Evolutionary conservation across 371 early-diverging fungal genomes (phyloP).

Genomic region (Lichtheimia corymbifera): DNA sequence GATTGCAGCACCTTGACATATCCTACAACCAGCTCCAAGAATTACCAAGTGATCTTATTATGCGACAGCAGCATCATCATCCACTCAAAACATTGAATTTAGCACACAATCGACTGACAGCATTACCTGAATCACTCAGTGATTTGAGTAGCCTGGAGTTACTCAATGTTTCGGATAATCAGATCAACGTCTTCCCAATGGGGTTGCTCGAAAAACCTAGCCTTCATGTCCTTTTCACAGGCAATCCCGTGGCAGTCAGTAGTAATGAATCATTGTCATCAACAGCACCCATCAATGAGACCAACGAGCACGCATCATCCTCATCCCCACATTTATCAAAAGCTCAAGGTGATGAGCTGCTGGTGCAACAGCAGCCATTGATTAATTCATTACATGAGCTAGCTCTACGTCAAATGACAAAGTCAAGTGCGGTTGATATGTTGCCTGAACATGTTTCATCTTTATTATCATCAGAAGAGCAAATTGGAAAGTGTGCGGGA

Average conservation of each 20-base stretch:
- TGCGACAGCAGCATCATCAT: not conserved
- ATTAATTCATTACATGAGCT: too few species aligned
- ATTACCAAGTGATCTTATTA: not conserved
- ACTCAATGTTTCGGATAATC: not conserved
- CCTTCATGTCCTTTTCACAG: not conserved
- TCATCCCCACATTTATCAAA: too few species aligned
- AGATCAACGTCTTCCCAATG: not conserved
- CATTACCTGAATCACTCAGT: not conserved
- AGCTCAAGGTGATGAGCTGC: too few species aligned
- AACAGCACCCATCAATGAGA: too few species aligned
- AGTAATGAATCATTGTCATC: too few species aligned
- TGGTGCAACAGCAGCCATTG: too few species aligned
- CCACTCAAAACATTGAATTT: not conserved
- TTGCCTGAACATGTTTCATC: too few species aligned
- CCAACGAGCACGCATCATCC: too few species aligned
- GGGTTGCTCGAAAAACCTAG: not conserved
- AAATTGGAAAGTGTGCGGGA: not conserved
- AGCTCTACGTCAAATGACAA: too few species aligned
- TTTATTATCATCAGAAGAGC: too few species aligned
- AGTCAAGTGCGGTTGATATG: too few species aligned
- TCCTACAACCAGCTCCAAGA: not conserved
- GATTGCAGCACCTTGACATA: not conserved
- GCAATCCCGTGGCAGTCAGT: not conserved
- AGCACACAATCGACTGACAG: not conserved
- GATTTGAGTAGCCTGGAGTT: not conserved